Percentiles rank a stretch among this genome's conserved stretches.
These are phyloP conservation scores for Tephrocybe sp. DNA, from an alignment of 768 basidiomycete genomes.

Conservation along the genomic window DNA sequence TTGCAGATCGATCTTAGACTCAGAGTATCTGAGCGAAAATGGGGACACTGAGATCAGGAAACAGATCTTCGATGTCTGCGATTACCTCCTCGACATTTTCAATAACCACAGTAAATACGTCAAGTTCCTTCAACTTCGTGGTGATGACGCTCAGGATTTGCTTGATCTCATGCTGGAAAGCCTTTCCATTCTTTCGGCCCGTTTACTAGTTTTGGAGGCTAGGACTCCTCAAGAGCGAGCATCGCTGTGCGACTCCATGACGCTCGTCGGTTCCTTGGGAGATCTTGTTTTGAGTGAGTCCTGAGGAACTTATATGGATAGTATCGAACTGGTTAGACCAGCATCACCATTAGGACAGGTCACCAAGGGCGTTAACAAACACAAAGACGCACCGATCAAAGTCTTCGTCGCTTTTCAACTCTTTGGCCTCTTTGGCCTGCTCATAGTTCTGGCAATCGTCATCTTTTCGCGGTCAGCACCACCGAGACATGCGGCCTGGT, in stretches of 20 bases:
- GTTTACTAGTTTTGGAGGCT: neutral
- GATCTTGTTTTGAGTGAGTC: conserved; percentile 5
- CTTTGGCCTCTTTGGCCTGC: conserved; percentile 21
- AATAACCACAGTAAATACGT: no score
- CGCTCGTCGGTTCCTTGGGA: neutral
- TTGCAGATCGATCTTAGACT: no score
- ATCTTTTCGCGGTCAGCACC: conserved; percentile 17
- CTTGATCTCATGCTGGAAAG: neutral
- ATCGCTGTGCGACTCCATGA: conserved; percentile 2
- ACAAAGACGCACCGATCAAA: conserved; percentile 12
- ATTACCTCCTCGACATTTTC: no score
- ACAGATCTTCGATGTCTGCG: no score
- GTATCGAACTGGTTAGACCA: no score
- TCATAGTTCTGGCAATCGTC: conserved; percentile 21
- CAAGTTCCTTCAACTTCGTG: no score
- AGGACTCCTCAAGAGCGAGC: neutral
- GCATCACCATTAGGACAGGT: neutral
- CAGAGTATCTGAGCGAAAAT: no score
- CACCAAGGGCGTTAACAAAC: neutral
- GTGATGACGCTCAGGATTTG: neutral
- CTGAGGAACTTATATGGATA: neutral
- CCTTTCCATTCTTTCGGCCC: neutral
- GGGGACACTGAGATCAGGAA: no score
- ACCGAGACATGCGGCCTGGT: conserved; percentile 27
- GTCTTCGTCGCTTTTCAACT: conserved; percentile 24